A percentile compares a stretch with the other conserved stretches of the same genome.
These are phyloP conservation scores for Kodamaea sp. DNA, from an alignment of 1,139 yeast species.

Conservation along the genomic window DNA sequence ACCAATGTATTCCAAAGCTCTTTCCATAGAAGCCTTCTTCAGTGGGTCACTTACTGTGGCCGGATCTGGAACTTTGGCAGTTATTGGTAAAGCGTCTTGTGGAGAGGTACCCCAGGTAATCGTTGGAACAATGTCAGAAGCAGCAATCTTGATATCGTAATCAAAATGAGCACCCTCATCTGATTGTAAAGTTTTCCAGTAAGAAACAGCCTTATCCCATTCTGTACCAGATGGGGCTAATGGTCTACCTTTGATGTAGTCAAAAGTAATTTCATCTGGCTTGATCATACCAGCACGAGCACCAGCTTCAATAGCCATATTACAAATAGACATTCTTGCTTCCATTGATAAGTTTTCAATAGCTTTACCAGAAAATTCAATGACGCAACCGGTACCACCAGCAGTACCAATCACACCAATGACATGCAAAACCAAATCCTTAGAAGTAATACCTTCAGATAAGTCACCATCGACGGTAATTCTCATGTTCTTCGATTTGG, in stretches of 20 bases:
- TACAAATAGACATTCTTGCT: constrained; percentile 99
- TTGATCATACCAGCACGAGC: constrained; percentile 99
- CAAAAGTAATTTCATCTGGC: constrained; percentile 86
- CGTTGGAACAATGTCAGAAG: constrained; percentile 86
- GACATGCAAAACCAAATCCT: constrained; percentile 89
- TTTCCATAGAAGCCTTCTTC: constrained; percentile 77
- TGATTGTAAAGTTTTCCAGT: constrained; percentile 85
- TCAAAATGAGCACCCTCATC: constrained; percentile 92
- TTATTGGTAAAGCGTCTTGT: constrained; percentile 94
- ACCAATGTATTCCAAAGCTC: constrained; percentile 92
- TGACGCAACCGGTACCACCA: constrained; percentile 97
- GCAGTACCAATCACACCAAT: constrained; percentile 98
- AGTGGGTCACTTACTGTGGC: constrained; percentile 65
- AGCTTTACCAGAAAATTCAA: constrained; percentile 96
- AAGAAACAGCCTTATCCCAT: constrained; percentile 89
- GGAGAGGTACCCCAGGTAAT: constrained; percentile 99
- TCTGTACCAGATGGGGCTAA: constrained; percentile 89
- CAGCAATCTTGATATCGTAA: constrained; percentile 74
- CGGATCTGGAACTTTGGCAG: constrained; percentile 90
- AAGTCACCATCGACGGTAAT: constrained; percentile 80
- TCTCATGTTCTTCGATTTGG: constrained; percentile 94
- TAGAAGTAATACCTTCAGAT: constrained; percentile 85
- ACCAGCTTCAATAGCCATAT: constrained; percentile 98
- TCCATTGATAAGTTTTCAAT: constrained; percentile 88
- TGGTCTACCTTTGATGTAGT: constrained; percentile 89